Base-by-base conservation (phyloP, 331 rosid species). In the Rhamnella rubrinervis region DNA sequence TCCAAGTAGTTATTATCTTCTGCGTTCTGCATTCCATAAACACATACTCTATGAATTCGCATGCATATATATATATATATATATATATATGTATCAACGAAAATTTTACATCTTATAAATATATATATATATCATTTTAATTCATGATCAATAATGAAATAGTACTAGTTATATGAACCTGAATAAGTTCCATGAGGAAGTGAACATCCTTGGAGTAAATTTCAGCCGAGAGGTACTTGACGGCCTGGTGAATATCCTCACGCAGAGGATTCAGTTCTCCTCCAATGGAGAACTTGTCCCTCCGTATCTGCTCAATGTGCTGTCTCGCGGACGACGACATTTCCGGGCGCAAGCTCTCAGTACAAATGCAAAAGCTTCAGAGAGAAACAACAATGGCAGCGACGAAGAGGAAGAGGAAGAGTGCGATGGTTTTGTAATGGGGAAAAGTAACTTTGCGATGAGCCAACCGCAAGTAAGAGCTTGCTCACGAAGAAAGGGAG, bases 1-100 rank as follows among this genome's bases (percentile, higher is more conserved):
- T 77, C 78, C 21, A 0, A 1, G 35, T 92, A 89, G 73, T 84
- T 81, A 26, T 92, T 92, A 60, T 92, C 98, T 71, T 92, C 98
- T 0, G 98, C 95, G 60, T 92, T 92, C 98, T 92, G 75, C 25
- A 5, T 16, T 26, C 12, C 62, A 59, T 56, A 53, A 35, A 16
- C 4, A 38, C 44, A 55, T 21, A 55, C 5, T 55, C 12, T 21
- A n/a, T 1, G 8, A 31, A 31, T 31, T 31, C 35, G 11, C 49
- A 44, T 15, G 3, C 8, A 40, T 1, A 7, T 8, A 40, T 25
- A 40, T 7, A 63, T 17, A 50, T 3, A 17, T 7, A 26, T 31
- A 16, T 4, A 7, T 6, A 26, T 19, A 16, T 4, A 12, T 12
- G 8, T 14, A 57, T 0, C 46, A 40, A 40, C 2, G 0, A 40